Conservation (phyloP, 2,329 filamentous ascomycete species). For the Aspergillus sp. region DNA sequence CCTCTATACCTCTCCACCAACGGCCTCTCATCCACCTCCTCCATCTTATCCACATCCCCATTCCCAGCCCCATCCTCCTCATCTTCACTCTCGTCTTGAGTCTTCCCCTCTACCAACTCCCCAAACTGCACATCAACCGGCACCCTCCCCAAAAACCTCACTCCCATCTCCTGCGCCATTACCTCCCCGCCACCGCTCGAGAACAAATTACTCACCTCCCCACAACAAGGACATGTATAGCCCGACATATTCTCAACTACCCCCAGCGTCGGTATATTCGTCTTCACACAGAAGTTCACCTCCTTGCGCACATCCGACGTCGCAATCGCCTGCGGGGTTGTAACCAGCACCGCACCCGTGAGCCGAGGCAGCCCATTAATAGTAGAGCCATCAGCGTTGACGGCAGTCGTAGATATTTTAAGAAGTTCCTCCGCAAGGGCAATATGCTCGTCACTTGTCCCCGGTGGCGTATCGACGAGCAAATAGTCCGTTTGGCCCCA, state of each 20-base stretch:
- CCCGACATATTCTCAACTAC: conserved; percentile 91
- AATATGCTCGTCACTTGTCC: conserved; percentile 96
- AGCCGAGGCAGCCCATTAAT: conserved; percentile 57
- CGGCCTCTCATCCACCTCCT: conserved; percentile 28
- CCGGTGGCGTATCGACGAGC: conserved; percentile 92
- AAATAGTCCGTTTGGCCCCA: conserved; percentile 89
- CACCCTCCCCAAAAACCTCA: conserved; percentile 80
- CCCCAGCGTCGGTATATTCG: conserved; percentile 74
- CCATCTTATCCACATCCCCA: conserved; percentile 16
- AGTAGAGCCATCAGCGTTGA: not conserved
- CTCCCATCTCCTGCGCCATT: conserved; percentile 83
- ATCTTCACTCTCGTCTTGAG: conserved; percentile 24
- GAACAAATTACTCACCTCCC: conserved; percentile 90
- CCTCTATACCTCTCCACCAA: conserved; percentile 46
- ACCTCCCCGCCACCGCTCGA: conserved; percentile 83
- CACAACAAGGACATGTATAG: conserved; percentile 59
- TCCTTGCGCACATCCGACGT: conserved; percentile 94
- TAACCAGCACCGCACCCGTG: conserved; percentile 88
- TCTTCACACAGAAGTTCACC: conserved; percentile 89
- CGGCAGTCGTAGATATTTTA: conserved; percentile 37
- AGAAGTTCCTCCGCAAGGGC: conserved; percentile 85
- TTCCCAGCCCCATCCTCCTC: conserved; percentile 26
- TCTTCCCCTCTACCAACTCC: conserved; percentile 70
- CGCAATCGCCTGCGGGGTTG: conserved; percentile 90
- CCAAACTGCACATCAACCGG: conserved; percentile 95